Percentiles rank a stretch among this genome's conserved stretches.
Evolutionary conservation across 306 rosid species (phyloP).

Genomic region (Pyrus bretschneideri): DNA sequence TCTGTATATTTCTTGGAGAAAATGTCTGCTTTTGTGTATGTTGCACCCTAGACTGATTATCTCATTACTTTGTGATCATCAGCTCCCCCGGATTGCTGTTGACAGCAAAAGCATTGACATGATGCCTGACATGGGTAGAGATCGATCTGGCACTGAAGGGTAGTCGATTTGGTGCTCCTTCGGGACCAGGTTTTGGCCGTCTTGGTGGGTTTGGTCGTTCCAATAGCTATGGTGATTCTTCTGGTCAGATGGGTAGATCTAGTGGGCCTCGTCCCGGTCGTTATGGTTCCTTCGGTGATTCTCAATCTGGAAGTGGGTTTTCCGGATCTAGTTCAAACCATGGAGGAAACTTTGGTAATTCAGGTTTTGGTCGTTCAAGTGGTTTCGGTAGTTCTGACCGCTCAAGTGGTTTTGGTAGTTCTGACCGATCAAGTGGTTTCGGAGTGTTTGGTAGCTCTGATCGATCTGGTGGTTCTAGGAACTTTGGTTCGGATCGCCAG

Average conservation of each 20-base stretch:
- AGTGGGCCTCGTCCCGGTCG: constrained; percentile 40
- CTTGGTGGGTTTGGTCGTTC: constrained; percentile 45
- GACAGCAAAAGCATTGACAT: constrained; percentile 42
- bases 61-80: constrained; percentile 31
- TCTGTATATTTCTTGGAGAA: background rate
- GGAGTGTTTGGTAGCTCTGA: constrained; percentile 8
- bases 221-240: constrained; percentile 33
- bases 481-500: constrained; percentile 4
- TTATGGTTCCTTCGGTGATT: constrained; percentile 42
- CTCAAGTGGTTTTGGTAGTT: constrained; percentile 16
- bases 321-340: constrained; percentile 39
- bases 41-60: constrained; percentile 1
- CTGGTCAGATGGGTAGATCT: constrained; percentile 18
- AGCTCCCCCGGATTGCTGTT: constrained; percentile 69
- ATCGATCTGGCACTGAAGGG: constrained; percentile 44
- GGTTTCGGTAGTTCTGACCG: constrained; percentile 26
- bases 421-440: background rate
- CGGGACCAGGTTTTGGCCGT: constrained; percentile 44
- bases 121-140: constrained; percentile 43
- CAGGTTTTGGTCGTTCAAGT: constrained; percentile 36
- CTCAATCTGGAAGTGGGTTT: constrained; percentile 31
- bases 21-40: background rate
- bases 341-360: constrained; percentile 44
- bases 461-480: constrained; percentile 36
- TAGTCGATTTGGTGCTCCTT: constrained; percentile 30